Evolutionary conservation across 2,329 filamentous ascomycete species (phyloP).

Genomic region (Phaeosphaeria sp.): DNA sequence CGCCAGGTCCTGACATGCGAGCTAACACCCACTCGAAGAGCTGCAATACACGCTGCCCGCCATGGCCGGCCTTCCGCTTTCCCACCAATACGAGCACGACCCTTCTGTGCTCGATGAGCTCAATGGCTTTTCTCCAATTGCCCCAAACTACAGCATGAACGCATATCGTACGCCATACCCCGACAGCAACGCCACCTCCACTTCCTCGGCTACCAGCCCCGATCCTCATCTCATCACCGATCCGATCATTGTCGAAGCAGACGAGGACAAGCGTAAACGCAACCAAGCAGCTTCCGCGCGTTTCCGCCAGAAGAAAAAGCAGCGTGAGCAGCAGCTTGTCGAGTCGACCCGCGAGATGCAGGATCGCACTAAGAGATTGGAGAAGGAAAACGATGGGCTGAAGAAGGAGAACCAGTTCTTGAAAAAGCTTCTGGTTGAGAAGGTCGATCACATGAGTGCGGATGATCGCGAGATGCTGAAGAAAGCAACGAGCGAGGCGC

Average conservation of each 20-base stretch:
- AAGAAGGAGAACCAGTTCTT: constrained; percentile 53
- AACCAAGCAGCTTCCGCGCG: constrained; percentile 89
- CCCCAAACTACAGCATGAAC: constrained; percentile 31
- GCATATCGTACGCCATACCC: constrained; percentile 41
- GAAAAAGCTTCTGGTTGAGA: constrained; percentile 46
- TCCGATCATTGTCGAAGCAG: constrained; percentile 58
- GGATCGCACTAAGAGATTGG: constrained; percentile 77
- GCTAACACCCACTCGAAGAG: constrained; percentile 38
- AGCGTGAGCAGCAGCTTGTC: constrained; percentile 80
- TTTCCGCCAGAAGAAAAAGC: constrained; percentile 96
- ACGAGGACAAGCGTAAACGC: constrained; percentile 87
- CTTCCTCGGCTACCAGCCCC: constrained; percentile 34
- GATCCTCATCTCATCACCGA: constrained; percentile 30
- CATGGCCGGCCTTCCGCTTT: constrained; percentile 36
- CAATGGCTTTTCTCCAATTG: constrained; percentile 35
- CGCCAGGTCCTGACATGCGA: constrained; percentile 7
- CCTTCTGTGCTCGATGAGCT: constrained; percentile 39
- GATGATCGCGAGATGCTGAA: constrained; percentile 39
- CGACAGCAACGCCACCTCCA: constrained; percentile 40
- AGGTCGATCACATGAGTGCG: constrained; percentile 49
- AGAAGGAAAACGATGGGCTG: constrained; percentile 54
- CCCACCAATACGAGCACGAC: constrained; percentile 33
- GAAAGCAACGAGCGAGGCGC: constrained; percentile 30
- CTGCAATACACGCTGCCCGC: constrained; percentile 35
- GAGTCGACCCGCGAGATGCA: constrained; percentile 70